Conservation (phyloP, 73 alveolate species). For the Stentor coeruleus region DNA sequence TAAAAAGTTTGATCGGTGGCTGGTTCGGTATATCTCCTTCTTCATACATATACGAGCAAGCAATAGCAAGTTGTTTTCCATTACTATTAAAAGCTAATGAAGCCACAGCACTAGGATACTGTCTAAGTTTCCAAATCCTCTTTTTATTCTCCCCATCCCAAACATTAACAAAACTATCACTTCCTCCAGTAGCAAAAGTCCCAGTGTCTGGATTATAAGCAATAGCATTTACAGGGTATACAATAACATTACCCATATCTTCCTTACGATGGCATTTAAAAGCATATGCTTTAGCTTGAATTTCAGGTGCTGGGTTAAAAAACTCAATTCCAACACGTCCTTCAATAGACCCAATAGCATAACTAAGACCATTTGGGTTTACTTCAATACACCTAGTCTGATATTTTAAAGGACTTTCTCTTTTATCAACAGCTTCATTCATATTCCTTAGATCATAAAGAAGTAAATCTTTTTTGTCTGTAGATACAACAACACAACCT, state of each 20-base stretch:
- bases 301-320: constrained; percentile 51
- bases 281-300: constrained; percentile 41
- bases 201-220: constrained; percentile 65
- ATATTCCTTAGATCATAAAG: constrained; percentile 51
- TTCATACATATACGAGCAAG: constrained; percentile 28
- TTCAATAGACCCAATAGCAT: constrained; percentile 76
- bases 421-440: constrained; percentile 38
- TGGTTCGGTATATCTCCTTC: constrained; percentile 30
- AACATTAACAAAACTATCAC: constrained; percentile 60
- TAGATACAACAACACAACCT: constrained; percentile 52
- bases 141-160: constrained; percentile 66
- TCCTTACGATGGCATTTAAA: constrained; percentile 74
- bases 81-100: constrained; percentile 1
- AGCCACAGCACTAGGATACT: constrained; percentile 27
- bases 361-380: constrained; percentile 66
- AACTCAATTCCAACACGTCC: constrained; percentile 76
- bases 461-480: constrained; percentile 50
- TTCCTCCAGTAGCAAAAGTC: constrained; percentile 70
- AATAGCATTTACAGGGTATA: constrained; percentile 70
- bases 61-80: constrained; percentile 17
- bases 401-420: constrained; percentile 57
- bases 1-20: constrained; percentile 17
- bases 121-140: constrained; percentile 39
- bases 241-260: constrained; percentile 38
- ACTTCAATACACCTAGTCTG: constrained; percentile 63